Evolutionary conservation across 306 rosid species (phyloP), one percentile per base, ranked within the genome.

Genomic region (Myrica gale): DNA sequence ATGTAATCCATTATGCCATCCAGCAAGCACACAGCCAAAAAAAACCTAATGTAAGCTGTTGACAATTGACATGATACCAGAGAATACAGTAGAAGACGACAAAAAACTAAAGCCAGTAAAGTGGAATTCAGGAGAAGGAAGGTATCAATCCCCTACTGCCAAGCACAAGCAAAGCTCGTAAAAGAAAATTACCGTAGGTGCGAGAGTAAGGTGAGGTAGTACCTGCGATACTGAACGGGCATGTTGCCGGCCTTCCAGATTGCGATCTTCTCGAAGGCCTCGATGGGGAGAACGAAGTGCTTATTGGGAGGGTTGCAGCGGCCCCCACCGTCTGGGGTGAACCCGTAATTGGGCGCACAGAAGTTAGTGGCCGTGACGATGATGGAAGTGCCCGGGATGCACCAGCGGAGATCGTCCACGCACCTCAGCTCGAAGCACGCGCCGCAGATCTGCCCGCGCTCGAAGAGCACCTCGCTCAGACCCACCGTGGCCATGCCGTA

Each of bases 361-460:
- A 94, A 94, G 69, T 94, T 94, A 0, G 98, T 94, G 5, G 90
- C 98, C 3, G 98, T 90, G 26, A 94, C 88, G 6, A 94, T 91
- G 43, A 91, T 91, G 17, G 96, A 90, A 10, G 97, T 94, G 6
- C 97, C 98, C 0, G 96, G 90, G 2, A 91, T 84, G 74, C 98
- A 94, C 98, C 97, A 94, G 9, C 91, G 87, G n/a, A 81, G 88
- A 52, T 94, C 98, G 12, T 94, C 94, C 0, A 94, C 97, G 46
- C 98, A 94, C 7, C 81, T 69, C 2, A 94, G 78, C 86, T 88
- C 83, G 76, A 90, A 91, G 88, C 98, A 94, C 63, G 98, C 98
- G 77, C 98, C 98, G 48, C 98, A 94, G 98, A 94, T 94, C 98
- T 89, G 96, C 21, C 98, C 98, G 0, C 96, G 89, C 73, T 87